Percentiles rank a stretch among this genome's conserved stretches.
phyloP scores from a whole-genome alignment of 352 stramenopile species.

The Stramenopiles sp. region DNA sequence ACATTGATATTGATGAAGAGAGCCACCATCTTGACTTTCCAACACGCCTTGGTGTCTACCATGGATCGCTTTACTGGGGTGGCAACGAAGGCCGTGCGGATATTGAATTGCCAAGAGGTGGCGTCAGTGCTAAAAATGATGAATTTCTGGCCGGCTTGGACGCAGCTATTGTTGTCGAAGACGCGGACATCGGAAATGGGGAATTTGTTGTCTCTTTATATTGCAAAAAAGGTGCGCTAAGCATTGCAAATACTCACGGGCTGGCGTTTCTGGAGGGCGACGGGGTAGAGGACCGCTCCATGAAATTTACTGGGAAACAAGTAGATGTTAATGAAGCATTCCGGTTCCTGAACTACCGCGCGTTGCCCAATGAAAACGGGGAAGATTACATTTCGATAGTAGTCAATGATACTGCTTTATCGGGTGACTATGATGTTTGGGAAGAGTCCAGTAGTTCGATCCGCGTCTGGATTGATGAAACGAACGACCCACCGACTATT shows the following conservation, averaged over 20 bases:
- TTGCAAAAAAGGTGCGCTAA: slow-evolving; percentile 16
- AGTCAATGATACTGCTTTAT: neutral
- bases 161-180: slow-evolving; percentile 16
- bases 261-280: slow-evolving; percentile 12
- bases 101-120: neutral
- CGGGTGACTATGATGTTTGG: neutral
- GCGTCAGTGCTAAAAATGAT: neutral
- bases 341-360: slow-evolving; percentile 20
- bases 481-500: neutral
- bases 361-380: slow-evolving; percentile 8
- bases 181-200: slow-evolving; percentile 18
- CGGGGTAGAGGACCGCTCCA: slow-evolving; percentile 15
- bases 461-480: neutral
- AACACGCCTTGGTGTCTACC: slow-evolving; percentile 16
- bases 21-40: slow-evolving; percentile 19
- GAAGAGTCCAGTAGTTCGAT: neutral
- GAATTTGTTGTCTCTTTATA: slow-evolving; percentile 16
- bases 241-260: neutral
- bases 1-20: slow-evolving; percentile 24
- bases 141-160: neutral
- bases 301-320: slow-evolving; percentile 18
- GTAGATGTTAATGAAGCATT: slow-evolving; percentile 24
- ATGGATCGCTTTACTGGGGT: slow-evolving; percentile 20
- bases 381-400: neutral
- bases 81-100: slow-evolving; percentile 15